phyloP scores from a whole-genome alignment of 2,329 filamentous ascomycete species.

The Aspergillus tubingensis region DNA sequence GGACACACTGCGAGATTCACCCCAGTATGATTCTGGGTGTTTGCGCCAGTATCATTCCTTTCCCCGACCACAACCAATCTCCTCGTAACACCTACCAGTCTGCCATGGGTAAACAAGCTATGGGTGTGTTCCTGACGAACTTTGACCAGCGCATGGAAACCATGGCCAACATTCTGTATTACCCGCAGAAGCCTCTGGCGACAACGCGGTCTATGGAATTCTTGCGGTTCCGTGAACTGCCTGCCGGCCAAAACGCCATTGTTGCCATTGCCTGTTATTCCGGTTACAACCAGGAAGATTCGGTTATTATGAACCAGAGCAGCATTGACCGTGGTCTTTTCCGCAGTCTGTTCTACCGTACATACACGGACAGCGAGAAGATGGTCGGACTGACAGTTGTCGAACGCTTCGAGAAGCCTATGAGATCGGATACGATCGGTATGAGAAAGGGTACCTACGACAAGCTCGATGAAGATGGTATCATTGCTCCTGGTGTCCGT shows the following conservation, averaged over 20 bases:
- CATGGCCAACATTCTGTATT: conserved; percentile 99
- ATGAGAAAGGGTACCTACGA: conserved; percentile 96
- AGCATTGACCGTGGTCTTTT: conserved; percentile 97
- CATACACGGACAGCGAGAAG: conserved; percentile 97
- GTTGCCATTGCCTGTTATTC: conserved; percentile 97
- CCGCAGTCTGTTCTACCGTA: conserved; percentile 95
- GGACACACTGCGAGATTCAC: conserved; percentile 98
- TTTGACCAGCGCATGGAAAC: conserved; percentile 98
- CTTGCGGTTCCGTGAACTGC: conserved; percentile 94
- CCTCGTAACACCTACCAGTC: conserved; percentile 99
- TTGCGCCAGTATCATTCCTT: conserved; percentile 98
- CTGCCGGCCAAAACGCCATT: conserved; percentile 96
- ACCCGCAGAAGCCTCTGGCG: conserved; percentile 94
- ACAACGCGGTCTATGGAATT: conserved; percentile 99
- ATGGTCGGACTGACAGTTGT: conserved; percentile 89
- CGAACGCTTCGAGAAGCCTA: conserved; percentile 94
- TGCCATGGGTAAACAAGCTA: conserved; percentile 99
- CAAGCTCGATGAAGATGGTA: conserved; percentile 95
- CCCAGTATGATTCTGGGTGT: conserved; percentile 99
- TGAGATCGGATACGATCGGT: conserved; percentile 80
- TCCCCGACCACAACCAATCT: conserved; percentile 97
- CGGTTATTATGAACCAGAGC: conserved; percentile 99
- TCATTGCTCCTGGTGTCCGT: conserved; percentile 88
- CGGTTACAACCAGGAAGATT: conserved; percentile 99
- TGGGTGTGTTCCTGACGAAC: conserved; percentile 98